Evolutionary conservation across 371 early-diverging fungal genomes (phyloP).

Genomic region (Dichotomocladium elegans): DNA sequence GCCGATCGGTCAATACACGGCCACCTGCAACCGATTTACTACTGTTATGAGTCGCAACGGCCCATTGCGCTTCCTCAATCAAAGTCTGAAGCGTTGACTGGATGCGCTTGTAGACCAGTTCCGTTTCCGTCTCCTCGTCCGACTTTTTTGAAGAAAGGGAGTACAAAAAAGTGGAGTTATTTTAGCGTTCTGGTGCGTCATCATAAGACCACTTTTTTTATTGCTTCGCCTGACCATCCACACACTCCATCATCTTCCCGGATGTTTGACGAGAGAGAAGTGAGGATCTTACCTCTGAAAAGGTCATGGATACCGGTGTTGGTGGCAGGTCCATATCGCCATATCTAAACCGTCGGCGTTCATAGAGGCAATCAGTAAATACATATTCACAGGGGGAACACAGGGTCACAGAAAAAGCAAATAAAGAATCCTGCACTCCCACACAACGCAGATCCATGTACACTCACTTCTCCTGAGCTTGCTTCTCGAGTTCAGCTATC

Average conservation of each 20-base stretch:
- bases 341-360: no score
- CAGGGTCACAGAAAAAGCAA: no score
- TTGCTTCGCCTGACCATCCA: no score
- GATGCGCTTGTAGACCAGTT: constrained; percentile 32
- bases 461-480: constrained; percentile 11
- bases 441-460: not conserved
- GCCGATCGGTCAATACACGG: constrained; percentile 7
- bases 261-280: no score
- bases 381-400: no score
- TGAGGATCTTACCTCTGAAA: constrained; percentile 7
- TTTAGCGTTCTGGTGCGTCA: no score
- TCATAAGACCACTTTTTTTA: not conserved
- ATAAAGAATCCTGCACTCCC: not conserved
- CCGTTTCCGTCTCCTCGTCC: constrained; percentile 20
- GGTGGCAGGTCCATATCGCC: constrained; percentile 5
- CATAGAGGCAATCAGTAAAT: no score
- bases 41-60: constrained; percentile 22
- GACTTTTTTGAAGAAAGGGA: not conserved
- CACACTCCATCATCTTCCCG: no score
- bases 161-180: no score
- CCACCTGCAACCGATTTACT: constrained; percentile 10
- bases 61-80: constrained; percentile 41
- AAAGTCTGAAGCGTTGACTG: constrained; percentile 22
- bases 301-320: constrained; percentile 10
- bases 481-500: constrained; percentile 34